Evolutionary conservation across 441 rosid genomes (phyloP).

Genomic region (Euphorbia schlechtendalii): DNA sequence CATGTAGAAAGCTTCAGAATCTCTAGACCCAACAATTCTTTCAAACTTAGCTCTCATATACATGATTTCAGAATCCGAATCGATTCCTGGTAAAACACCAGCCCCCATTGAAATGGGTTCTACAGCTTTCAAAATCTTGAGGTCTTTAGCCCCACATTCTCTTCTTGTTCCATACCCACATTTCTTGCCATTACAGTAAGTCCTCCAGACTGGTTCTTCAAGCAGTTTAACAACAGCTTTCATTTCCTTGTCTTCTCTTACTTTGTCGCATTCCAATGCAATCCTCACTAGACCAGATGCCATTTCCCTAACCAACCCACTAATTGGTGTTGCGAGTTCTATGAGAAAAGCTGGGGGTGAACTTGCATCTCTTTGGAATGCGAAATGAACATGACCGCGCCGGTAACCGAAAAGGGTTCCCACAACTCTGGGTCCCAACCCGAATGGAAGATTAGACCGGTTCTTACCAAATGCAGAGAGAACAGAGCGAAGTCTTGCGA

Average conservation of each 20-base stretch:
- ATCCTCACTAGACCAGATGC: constrained; percentile 90
- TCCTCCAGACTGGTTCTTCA: constrained; percentile 88
- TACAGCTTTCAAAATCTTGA: constrained; percentile 67
- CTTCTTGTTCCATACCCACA: constrained; percentile 73
- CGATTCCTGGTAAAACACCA: constrained; percentile 69
- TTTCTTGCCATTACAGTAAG: constrained; percentile 86
- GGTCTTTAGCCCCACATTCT: constrained; percentile 66
- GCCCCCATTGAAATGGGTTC: constrained; percentile 98
- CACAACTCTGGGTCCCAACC: constrained; percentile 58
- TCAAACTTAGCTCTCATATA: constrained; percentile 97
- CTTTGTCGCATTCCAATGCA: constrained; percentile 86
- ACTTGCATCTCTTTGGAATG: constrained; percentile 70
- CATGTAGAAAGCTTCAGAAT: constrained; percentile 98
- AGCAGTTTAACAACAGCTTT: constrained; percentile 51
- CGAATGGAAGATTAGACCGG: constrained; percentile 33
- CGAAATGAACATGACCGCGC: constrained; percentile 88
- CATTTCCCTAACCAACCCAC: constrained; percentile 81
- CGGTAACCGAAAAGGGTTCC: constrained; percentile 89
- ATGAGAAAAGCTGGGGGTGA: constrained; percentile 77
- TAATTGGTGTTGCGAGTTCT: constrained; percentile 84
- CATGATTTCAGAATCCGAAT: constrained; percentile 54
- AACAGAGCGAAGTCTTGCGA: constrained; percentile 70
- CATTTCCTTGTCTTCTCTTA: constrained; percentile 25
- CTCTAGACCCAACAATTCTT: constrained; percentile 89
- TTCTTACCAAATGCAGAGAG: constrained; percentile 49